Conservation (phyloP, 345 rosid genomes). For the Rhizophora apiculata region DNA sequence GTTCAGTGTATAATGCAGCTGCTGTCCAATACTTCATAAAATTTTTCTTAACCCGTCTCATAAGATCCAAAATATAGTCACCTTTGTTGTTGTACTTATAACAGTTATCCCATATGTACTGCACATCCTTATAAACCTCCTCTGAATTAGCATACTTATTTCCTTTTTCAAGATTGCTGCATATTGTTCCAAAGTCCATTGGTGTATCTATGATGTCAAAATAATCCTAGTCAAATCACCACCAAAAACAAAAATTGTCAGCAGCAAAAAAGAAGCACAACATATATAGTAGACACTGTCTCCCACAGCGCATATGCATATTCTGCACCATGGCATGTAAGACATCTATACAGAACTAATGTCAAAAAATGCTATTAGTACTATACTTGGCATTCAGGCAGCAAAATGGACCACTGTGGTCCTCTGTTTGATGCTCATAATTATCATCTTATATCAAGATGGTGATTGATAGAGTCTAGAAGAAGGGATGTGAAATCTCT, state of each 20-base stretch:
- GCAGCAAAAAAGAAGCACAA: not conserved
- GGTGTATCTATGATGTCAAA: slow-evolving; percentile 92
- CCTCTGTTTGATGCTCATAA: not conserved
- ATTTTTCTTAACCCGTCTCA: slow-evolving; percentile 94
- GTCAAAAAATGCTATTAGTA: not conserved
- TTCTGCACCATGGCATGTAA: too few species aligned
- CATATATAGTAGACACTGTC: too few species aligned
- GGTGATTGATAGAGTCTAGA: not conserved
- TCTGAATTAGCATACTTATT: slow-evolving; percentile 69
- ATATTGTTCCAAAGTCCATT: slow-evolving; percentile 97
- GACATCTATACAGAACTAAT: too few species aligned
- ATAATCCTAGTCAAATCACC: slow-evolving; percentile 58
- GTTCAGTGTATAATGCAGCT: slow-evolving; percentile 71
- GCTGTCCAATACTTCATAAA: slow-evolving; percentile 92
- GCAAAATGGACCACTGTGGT: not conserved
- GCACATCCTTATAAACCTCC: slow-evolving; percentile 86
- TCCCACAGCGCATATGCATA: too few species aligned
- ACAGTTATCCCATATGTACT: slow-evolving; percentile 89
- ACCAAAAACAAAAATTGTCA: not conserved
- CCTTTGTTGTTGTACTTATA: slow-evolving; percentile 91
- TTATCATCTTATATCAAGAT: too few species aligned
- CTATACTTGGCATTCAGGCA: not conserved
- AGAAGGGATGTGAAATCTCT: not conserved
- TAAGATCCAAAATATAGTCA: slow-evolving; percentile 88
- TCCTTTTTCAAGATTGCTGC: slow-evolving; percentile 70